Base-by-base conservation (phyloP, 2,329 filamentous ascomycete species). In the Beauveria pseudobassiana region DNA sequence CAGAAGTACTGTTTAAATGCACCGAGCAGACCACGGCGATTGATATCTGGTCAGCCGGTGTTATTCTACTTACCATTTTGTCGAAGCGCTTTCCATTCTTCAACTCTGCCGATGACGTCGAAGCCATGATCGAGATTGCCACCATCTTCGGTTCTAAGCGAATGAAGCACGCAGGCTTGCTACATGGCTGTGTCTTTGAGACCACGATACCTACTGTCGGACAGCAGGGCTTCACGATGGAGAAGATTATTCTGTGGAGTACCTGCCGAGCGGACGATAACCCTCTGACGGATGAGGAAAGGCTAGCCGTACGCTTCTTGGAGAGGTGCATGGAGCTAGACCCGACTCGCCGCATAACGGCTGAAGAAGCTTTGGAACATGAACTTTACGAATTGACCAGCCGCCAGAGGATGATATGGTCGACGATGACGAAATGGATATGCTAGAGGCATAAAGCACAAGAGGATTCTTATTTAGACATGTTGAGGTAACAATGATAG, bases 21-120 rank as follows among this genome's bases (percentile, higher is more conserved):
- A 97, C 93, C 0, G 89, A 92, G 65, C 95, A 99, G 74, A 96
- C 89, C 4, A 93, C 90, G 49, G 89, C 93, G 67, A 95, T 99
- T 67, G 95, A 99, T 72, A 89, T 99, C 66, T 99, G 95, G 95
- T 96, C 91, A 26, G 93, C 88, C 0, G 95, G 95, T 48, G 93
- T 99, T n/a, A 96, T 99, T 61, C 82, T 99, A 2, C 80, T 99
- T n/a, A 99, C 95, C 0, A 89, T 99, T 65, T 80, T 99, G 16
- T 93, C 90, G 46, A 89, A 89, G 62, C 87, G 95, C 4, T 99
- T 99, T 69, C 95, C 95, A 1, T 99, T 99, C 76, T 99, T 99
- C 81, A 97, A 99, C 76, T 96, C 91, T 51, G 89, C 92, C n/a
- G 95, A 99, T 73, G 95, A 99, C 69, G 89, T 99, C 53, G 95